phyloP scores from a whole-genome alignment of 2,329 filamentous ascomycete genomes.

The Tolypocladium ophioglossoides region DNA sequence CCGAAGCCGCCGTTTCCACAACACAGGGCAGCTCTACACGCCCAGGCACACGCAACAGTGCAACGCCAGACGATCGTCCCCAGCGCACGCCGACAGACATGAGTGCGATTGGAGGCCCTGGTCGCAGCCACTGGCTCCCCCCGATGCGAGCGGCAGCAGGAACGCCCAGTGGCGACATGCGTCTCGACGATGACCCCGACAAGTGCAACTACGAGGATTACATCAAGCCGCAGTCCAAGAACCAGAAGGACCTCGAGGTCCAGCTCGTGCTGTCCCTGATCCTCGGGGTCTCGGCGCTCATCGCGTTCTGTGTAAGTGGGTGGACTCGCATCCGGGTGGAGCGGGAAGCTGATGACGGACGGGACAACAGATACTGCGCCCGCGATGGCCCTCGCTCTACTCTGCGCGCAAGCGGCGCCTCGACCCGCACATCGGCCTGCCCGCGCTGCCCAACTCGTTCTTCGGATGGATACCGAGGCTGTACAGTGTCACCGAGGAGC shows the following conservation, averaged over 20 bases:
- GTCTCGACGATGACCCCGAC: slow-evolving; percentile 6
- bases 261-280: slow-evolving; percentile 64
- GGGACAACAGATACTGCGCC: slow-evolving; percentile 57
- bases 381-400: slow-evolving; percentile 86
- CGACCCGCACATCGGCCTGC: slow-evolving; percentile 49
- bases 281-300: slow-evolving; percentile 60
- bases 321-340: neutral
- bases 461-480: slow-evolving; percentile 90
- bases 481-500: slow-evolving; percentile 76
- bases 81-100: neutral
- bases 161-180: neutral
- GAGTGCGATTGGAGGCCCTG: too few relatives aligned
- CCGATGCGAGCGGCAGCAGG: too few relatives aligned
- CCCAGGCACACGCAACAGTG: neutral
- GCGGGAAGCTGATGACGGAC: neutral
- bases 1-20: neutral
- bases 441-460: slow-evolving; percentile 70
- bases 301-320: slow-evolving; percentile 61
- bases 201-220: slow-evolving; percentile 12
- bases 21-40: neutral
- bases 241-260: slow-evolving; percentile 37
- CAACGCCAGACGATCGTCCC: neutral
- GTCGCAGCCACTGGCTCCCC: too few relatives aligned
- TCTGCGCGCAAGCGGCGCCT: slow-evolving; percentile 74
- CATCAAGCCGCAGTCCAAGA: slow-evolving; percentile 13